Evolutionary conservation across 1,284 basidiomycete genomes (phyloP), one percentile per base, ranked within the genome.

Genomic region (Acaromyces ingoldii): DNA sequence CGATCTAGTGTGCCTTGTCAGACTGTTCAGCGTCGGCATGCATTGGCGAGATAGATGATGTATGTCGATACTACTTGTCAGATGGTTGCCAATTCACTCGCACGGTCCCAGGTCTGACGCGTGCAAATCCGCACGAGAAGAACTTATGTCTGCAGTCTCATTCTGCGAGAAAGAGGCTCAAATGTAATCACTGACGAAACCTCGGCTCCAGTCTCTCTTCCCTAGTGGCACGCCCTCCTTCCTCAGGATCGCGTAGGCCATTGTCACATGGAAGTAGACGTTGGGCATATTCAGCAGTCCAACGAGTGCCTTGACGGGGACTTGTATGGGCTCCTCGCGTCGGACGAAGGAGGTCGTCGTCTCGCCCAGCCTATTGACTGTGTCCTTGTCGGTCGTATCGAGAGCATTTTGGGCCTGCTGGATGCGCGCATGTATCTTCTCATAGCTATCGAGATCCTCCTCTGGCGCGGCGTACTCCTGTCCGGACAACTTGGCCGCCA

Each of bases 181-280:
- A 24, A 41, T 41, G 17, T 41, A 41, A n/a, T 19, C 39, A 10
- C 10, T 41, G 17, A 41, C 39, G 17, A 41, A 41, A 19, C 17
- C 17, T 41, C 39, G 9, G 19, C 9, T 41, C 39, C 39, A 41
- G 17, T 41, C 39, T 21, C 17, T 41, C 39, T 41, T 41, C 9
- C 19, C 19, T 10, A 41, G 17, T 11, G 39, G 10, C 10, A 41
- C 39, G 25, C 39, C 39, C 17, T 41, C 39, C 25, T 41, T 41
- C 9, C 39, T n/a, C 17, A 41, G 10, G 39, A 41, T 41, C 11
- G 39, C 39, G 17, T 41, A 41, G 10, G 39, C 39, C 39, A 41
- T 41, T 11, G 9, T 10, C 39, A 41, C 39, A 21, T 41, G 39
- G 17, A 41, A 41, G 39, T 41, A 41, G 39, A 41, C 25, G 17